Conservation (phyloP, 305 asterid species). For the Fraxinus baroniana region DNA sequence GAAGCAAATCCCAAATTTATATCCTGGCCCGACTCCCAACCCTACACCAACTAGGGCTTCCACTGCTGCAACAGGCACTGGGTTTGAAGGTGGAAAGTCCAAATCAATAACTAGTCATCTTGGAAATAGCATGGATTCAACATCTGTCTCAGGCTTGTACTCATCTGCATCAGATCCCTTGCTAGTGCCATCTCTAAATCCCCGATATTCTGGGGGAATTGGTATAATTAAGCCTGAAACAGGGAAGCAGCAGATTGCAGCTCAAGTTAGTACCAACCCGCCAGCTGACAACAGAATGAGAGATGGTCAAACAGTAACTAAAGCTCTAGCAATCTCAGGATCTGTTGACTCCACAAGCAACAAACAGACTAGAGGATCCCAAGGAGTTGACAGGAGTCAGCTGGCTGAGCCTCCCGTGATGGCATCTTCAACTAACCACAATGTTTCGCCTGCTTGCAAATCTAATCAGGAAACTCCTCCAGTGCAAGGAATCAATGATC, state of each 20-base stretch:
- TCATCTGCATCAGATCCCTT: constrained; percentile 56
- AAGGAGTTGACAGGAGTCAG: constrained; percentile 31
- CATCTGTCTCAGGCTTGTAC: constrained; percentile 43
- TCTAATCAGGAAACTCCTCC: constrained; percentile 33
- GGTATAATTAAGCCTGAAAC: constrained; percentile 54
- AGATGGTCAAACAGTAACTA: constrained; percentile 26
- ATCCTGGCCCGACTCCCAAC: constrained; percentile 50
- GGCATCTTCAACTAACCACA: constrained; percentile 27
- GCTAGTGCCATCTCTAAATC: constrained; percentile 45
- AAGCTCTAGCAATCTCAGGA: constrained; percentile 28
- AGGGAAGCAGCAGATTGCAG: constrained; percentile 31
- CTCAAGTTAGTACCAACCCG: constrained; percentile 25
- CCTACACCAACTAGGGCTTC: constrained; percentile 44
- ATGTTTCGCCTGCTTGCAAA: constrained; percentile 21
- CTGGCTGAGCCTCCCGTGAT: constrained; percentile 22
- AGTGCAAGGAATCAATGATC: constrained; percentile 27
- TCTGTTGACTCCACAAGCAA: constrained; percentile 27
- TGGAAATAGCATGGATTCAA: constrained; percentile 30
- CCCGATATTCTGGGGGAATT: constrained; percentile 32
- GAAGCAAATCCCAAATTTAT: constrained; percentile 27
- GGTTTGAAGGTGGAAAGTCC: constrained; percentile 27
- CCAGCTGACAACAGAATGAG: constrained; percentile 24
- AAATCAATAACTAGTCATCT: constrained; percentile 32
- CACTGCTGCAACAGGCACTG: constrained; percentile 23
- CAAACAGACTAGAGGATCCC: constrained; percentile 22